These are phyloP conservation scores for Lentinula raphanica DNA, from an alignment of 768 basidiomycete species.

Conservation along the genomic window DNA sequence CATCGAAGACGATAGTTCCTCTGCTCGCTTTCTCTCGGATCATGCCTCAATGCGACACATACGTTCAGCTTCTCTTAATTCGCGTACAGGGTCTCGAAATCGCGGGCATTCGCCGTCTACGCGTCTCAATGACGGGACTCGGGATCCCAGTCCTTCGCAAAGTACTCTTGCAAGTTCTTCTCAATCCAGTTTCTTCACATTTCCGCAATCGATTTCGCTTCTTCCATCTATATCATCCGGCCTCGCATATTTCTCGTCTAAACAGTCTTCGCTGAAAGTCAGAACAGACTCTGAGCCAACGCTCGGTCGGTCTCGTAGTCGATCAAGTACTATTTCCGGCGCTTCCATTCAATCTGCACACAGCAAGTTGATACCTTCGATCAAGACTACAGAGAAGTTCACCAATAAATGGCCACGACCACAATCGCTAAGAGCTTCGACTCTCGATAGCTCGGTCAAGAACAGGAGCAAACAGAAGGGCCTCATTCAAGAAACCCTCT, in stretches of 20 bases:
- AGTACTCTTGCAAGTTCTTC: not conserved
- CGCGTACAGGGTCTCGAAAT: not conserved
- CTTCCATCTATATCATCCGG: not conserved
- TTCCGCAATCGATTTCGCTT: not conserved
- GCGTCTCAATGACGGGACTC: not conserved
- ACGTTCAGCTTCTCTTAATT: not conserved
- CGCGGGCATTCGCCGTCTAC: not conserved
- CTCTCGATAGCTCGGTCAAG: not conserved
- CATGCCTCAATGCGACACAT: not conserved
- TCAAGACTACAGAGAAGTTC: constrained; percentile 5
- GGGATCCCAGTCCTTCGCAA: not conserved
- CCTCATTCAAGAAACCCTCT: constrained; percentile 14
- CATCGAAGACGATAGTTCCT: not conserved
- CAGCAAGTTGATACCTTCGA: not conserved
- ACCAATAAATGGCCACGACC: constrained; percentile 13
- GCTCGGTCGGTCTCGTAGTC: not conserved
- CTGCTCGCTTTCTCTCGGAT: not conserved
- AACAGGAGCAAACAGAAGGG: not conserved
- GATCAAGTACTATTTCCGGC: not conserved
- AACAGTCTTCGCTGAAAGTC: not conserved
- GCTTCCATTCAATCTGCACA: not conserved
- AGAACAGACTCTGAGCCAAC: not conserved
- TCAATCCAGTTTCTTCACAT: not conserved
- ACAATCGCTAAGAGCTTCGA: not conserved
- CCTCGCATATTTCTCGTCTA: not conserved